Conservation (phyloP, 1,139 yeast genomes). For the Insectozyma bohioensis region DNA sequence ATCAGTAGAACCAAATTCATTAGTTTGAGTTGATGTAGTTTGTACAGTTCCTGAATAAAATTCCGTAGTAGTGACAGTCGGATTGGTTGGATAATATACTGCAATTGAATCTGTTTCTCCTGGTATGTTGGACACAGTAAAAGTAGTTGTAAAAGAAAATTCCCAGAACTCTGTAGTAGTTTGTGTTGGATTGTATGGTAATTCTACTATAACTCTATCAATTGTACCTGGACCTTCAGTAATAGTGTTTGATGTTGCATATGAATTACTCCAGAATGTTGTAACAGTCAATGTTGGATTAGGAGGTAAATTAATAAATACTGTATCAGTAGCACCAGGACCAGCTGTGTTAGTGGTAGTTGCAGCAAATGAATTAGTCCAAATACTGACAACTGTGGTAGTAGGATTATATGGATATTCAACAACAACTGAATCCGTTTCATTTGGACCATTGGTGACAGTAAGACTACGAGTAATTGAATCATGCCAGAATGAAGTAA, state of each 20-base stretch:
- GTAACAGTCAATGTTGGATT: constrained; percentile 13
- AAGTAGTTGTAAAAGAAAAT: constrained; percentile 11
- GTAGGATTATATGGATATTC: constrained; percentile 17
- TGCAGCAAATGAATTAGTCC: constrained; percentile 10
- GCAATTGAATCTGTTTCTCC: constrained; percentile 18
- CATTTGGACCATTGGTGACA: constrained; percentile 11
- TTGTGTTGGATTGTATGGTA: constrained; percentile 15
- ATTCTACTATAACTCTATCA: constrained; percentile 19
- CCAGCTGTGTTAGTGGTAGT: constrained; percentile 12
- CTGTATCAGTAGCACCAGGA: constrained; percentile 19
- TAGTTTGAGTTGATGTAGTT: constrained; percentile 11
- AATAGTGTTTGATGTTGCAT: constrained; percentile 10
- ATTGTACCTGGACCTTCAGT: constrained; percentile 12
- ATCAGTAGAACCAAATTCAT: constrained; percentile 9
- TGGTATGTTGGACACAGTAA: constrained; percentile 10
- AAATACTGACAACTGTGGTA: constrained; percentile 13
- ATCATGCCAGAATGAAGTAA: constrained; percentile 9
- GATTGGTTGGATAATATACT: constrained; percentile 17
- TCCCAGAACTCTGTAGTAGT: constrained; percentile 10
- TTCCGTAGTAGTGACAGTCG: constrained; percentile 15
- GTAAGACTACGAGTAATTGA: constrained; percentile 6
- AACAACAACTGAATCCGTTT: constrained; percentile 19
- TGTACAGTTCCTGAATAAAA: constrained; percentile 7
- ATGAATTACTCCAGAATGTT: constrained; percentile 15
- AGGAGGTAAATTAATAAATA: constrained; percentile 17